A percentile compares a stretch with the other conserved stretches of the same genome.
These are phyloP conservation scores for Botryotinia convoluta DNA, from an alignment of 2,329 filamentous ascomycete species.

Conservation along the genomic window DNA sequence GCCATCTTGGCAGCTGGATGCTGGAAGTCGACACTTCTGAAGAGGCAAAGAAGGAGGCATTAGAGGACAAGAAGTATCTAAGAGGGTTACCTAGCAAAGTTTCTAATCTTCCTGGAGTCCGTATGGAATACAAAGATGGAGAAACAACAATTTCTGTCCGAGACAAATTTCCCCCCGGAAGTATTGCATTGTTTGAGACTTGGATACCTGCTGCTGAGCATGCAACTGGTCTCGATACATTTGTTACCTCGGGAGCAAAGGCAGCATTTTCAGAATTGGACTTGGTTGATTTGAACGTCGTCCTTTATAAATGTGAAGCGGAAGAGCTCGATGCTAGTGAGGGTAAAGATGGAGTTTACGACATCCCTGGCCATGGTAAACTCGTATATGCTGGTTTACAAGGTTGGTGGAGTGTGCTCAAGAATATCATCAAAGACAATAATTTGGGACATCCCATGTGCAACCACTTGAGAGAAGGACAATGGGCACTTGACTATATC, in stretches of 20 bases:
- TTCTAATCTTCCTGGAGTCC: constrained; percentile 69
- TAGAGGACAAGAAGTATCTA: constrained; percentile 68
- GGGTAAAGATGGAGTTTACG: constrained; percentile 83
- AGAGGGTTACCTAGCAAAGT: constrained; percentile 83
- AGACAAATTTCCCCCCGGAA: constrained; percentile 85
- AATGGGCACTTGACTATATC: constrained; percentile 91
- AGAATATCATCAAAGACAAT: constrained; percentile 81
- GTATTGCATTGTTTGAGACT: constrained; percentile 92
- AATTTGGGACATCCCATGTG: constrained; percentile 91
- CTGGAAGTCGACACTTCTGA: constrained; percentile 81
- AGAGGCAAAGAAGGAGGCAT: constrained; percentile 61
- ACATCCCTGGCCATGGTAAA: constrained; percentile 77
- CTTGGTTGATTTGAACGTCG: constrained; percentile 83
- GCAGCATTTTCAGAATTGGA: constrained; percentile 73
- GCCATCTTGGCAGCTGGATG: constrained; percentile 86
- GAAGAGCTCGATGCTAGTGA: constrained; percentile 80
- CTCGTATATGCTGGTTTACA: constrained; percentile 96
- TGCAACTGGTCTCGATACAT: constrained; percentile 77
- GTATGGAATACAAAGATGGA: constrained; percentile 67
- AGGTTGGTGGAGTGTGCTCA: constrained; percentile 94
- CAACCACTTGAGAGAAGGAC: constrained; percentile 84
- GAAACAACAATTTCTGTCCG: constrained; percentile 79
- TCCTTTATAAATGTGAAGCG: constrained; percentile 86
- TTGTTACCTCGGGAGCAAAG: constrained; percentile 77
- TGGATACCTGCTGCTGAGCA: constrained; percentile 90